Evolutionary conservation across 805 yeast genomes (phyloP).

Genomic region (Candida verbasci): DNA sequence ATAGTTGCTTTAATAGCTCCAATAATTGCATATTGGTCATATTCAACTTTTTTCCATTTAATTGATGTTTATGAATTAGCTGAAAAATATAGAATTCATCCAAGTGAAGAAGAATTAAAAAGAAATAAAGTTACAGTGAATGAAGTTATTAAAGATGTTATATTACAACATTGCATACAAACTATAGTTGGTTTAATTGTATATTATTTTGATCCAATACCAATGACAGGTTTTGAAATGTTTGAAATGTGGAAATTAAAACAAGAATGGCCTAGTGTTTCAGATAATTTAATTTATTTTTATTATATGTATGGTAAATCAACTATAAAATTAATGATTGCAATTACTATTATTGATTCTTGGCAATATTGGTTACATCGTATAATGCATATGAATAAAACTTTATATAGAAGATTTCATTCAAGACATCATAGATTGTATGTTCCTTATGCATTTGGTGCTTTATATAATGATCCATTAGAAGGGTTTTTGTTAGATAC

Average conservation of each 20-base stretch:
- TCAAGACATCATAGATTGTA: conserved; percentile 92
- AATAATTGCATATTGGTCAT: conserved; percentile 77
- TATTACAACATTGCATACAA: conserved; percentile 82
- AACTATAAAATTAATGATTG: conserved; percentile 48
- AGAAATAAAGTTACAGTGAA: conserved; percentile 69
- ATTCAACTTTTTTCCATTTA: conserved; percentile 67
- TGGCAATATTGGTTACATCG: conserved; percentile 96
- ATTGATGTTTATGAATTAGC: conserved; percentile 73
- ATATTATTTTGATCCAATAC: conserved; percentile 52
- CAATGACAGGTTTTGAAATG: conserved; percentile 49
- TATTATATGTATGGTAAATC: conserved; percentile 66
- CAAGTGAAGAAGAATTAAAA: conserved; percentile 74
- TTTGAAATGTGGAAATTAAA: conserved; percentile 43
- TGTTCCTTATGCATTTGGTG: conserved; percentile 97
- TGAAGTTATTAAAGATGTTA: conserved; percentile 77
- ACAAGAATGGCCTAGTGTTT: conserved; percentile 34
- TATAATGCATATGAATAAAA: conserved; percentile 77
- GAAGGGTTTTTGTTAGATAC: conserved; percentile 95
- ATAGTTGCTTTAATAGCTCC: conserved; percentile 70
- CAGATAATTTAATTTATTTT: conserved; percentile 45
- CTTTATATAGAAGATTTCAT: conserved; percentile 76
- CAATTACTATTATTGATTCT: conserved; percentile 76
- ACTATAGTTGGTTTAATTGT: conserved; percentile 60
- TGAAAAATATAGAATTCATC: conserved; percentile 84
- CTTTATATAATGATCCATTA: conserved; percentile 87